Percentiles rank a stretch among this genome's conserved stretches.
Evolutionary conservation across 2,329 filamentous ascomycete species (phyloP).

Genomic region (Phialocephala subalpina): DNA sequence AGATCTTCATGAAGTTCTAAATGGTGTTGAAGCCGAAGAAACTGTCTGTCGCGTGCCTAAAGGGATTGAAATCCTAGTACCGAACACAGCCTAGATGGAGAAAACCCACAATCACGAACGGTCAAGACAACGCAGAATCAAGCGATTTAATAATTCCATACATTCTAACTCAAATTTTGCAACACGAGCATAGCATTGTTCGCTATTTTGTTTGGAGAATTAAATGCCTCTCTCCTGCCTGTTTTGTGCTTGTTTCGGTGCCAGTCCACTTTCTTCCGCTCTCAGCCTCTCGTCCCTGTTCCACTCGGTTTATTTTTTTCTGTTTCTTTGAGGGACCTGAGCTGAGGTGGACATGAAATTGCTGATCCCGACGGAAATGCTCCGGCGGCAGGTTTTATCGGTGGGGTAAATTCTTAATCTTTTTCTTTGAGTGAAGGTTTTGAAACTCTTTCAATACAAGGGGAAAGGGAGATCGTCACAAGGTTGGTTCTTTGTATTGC

Average conservation of each 20-base stretch:
- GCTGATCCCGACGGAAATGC: neutral
- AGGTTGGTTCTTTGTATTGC: neutral
- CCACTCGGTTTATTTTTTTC: slow-evolving; percentile 12
- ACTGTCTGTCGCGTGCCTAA: neutral
- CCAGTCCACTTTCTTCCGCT: neutral
- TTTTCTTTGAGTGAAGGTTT: neutral
- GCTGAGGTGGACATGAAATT: neutral
- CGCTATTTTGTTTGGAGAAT: neutral
- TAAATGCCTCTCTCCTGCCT: slow-evolving; percentile 10
- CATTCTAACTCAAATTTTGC: neutral
- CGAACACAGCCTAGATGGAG: neutral
- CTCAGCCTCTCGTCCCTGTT: neutral
- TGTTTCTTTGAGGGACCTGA: slow-evolving; percentile 6
- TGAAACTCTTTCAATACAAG: slow-evolving; percentile 10
- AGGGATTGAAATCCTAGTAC: neutral
- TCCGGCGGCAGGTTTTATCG: slow-evolving; percentile 13
- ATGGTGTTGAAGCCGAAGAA: neutral
- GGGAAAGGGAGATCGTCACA: slow-evolving; percentile 7
- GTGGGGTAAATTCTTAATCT: neutral
- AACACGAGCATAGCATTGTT: neutral
- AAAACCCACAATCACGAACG: neutral
- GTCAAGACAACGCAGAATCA: neutral
- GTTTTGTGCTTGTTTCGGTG: slow-evolving; percentile 1
- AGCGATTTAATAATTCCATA: neutral
- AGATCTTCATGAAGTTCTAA: neutral